These are phyloP conservation scores for Rutidosis leptorrhynchoides DNA, from an alignment of 129 eudicot genomes.

Conservation along the genomic window DNA sequence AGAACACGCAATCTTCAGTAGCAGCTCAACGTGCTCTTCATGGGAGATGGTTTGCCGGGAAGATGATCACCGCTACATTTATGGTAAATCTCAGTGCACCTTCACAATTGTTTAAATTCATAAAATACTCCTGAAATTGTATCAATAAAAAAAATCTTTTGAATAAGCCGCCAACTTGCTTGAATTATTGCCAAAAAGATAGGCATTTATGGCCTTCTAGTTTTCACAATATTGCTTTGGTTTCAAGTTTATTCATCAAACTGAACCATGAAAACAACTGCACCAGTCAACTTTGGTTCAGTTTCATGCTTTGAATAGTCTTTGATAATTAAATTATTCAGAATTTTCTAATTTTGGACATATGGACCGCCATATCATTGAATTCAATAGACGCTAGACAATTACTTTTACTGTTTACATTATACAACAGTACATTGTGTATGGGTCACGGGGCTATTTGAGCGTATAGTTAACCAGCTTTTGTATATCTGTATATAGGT, in stretches of 20 bases:
- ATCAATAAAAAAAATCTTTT: background rate
- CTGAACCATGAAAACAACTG: background rate
- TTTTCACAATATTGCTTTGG: background rate
- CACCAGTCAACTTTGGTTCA: background rate
- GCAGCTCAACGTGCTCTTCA: constrained; percentile 80
- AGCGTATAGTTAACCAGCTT: background rate
- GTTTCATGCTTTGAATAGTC: background rate
- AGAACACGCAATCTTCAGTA: constrained; percentile 54
- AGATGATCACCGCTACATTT: constrained; percentile 82
- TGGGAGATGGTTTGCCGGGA: constrained; percentile 95
- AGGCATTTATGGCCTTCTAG: background rate
- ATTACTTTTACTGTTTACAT: background rate
- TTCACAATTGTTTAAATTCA: background rate
- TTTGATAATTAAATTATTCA: background rate
- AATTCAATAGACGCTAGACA: background rate
- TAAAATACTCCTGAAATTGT: background rate
- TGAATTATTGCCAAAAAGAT: background rate
- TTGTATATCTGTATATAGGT: constrained; percentile 34
- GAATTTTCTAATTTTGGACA: background rate
- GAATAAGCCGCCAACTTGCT: background rate
- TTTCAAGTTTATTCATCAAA: background rate
- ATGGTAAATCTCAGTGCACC: constrained; percentile 43
- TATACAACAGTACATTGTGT: no score
- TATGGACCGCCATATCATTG: background rate
- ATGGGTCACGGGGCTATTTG: background rate